These are phyloP conservation scores for Dothidotthia symphoricarpi DNA, from an alignment of 2,329 filamentous ascomycete genomes.

Conservation along the genomic window DNA sequence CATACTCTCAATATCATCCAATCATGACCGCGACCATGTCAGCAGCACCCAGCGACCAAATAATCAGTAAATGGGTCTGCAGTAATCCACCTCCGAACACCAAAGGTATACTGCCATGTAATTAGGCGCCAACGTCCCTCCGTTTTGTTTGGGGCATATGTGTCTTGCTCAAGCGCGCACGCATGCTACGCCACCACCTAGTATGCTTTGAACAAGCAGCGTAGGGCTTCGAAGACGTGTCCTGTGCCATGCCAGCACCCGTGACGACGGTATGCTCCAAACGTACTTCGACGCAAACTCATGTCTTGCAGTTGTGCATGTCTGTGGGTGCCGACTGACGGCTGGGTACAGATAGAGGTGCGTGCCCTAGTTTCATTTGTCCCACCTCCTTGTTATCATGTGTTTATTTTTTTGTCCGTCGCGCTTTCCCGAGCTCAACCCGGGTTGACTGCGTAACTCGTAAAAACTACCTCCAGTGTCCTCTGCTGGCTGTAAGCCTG, in stretches of 20 bases:
- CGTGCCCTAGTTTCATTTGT: conserved; percentile 23
- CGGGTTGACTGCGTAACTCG: too few relatives aligned
- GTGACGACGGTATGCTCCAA: conserved; percentile 12
- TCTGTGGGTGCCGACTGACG: conserved; percentile 9
- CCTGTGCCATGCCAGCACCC: conserved; percentile 14
- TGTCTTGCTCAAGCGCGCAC: too few relatives aligned
- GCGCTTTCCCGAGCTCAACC: too few relatives aligned
- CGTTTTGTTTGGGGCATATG: conserved; percentile 2
- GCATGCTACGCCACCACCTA: too few relatives aligned
- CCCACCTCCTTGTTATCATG: too few relatives aligned
- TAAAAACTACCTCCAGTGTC: too few relatives aligned
- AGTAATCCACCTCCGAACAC: conserved; percentile 23
- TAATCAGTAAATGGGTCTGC: conserved; percentile 24
- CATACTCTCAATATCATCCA: conserved; percentile 37
- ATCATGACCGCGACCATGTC: conserved; percentile 31
- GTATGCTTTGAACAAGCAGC: conserved; percentile 2
- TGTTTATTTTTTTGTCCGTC: conserved; percentile 1
- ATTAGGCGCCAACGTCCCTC: conserved; percentile 15
- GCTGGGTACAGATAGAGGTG: conserved; percentile 24
- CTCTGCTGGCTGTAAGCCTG: too few relatives aligned
- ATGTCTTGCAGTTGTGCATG: conserved; percentile 7
- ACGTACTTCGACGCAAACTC: conserved; percentile 3
- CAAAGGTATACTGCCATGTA: conserved; percentile 23
- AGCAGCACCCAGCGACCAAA: conserved; percentile 25
- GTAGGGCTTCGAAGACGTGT: conserved; percentile 2